phyloP scores from a whole-genome alignment of 2,329 filamentous ascomycete genomes.

The Stachybotrys chartarum region DNA sequence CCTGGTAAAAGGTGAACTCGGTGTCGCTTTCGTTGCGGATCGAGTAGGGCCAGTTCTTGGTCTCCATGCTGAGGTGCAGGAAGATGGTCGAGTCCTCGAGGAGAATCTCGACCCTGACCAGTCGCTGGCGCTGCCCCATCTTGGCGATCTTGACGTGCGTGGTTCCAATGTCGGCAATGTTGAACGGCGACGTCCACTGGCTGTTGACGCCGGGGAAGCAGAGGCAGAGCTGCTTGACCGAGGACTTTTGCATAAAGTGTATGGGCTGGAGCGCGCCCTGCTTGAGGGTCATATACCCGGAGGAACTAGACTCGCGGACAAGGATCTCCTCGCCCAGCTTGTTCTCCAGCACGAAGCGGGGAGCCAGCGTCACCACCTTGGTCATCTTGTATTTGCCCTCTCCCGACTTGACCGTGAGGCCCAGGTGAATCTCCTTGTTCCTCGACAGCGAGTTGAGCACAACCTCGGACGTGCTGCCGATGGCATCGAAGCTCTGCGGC shows the following conservation, averaged over 20 bases:
- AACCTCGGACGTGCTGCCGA: slow-evolving; percentile 87
- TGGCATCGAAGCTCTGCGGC: slow-evolving; percentile 94
- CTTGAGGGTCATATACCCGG: slow-evolving; percentile 71
- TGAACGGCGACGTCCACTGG: slow-evolving; percentile 96
- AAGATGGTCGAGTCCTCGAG: slow-evolving; percentile 94
- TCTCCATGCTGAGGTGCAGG: slow-evolving; percentile 82
- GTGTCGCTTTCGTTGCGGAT: slow-evolving; percentile 98
- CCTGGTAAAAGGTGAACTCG: slow-evolving; percentile 95
- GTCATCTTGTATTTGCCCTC: slow-evolving; percentile 98
- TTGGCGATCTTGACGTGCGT: slow-evolving; percentile 92
- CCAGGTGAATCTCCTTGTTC: slow-evolving; percentile 79
- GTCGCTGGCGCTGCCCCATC: slow-evolving; percentile 77
- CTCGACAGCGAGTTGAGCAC: slow-evolving; percentile 67
- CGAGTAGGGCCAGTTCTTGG: slow-evolving; percentile 94
- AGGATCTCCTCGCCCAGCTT: slow-evolving; percentile 83
- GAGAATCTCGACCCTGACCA: slow-evolving; percentile 81
- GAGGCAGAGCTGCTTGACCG: slow-evolving; percentile 81
- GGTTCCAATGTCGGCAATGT: slow-evolving; percentile 89
- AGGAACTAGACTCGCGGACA: slow-evolving; percentile 86
- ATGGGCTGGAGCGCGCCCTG: slow-evolving; percentile 76
- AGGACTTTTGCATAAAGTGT: slow-evolving; percentile 78
- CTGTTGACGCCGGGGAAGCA: slow-evolving; percentile 94
- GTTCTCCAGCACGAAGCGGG: slow-evolving; percentile 90
- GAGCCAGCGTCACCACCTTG: slow-evolving; percentile 88
- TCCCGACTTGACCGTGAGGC: slow-evolving; percentile 81